phyloP scores from a whole-genome alignment of 495 filamentous ascomycete species.

The Annulohypoxylon moriforme region DNA sequence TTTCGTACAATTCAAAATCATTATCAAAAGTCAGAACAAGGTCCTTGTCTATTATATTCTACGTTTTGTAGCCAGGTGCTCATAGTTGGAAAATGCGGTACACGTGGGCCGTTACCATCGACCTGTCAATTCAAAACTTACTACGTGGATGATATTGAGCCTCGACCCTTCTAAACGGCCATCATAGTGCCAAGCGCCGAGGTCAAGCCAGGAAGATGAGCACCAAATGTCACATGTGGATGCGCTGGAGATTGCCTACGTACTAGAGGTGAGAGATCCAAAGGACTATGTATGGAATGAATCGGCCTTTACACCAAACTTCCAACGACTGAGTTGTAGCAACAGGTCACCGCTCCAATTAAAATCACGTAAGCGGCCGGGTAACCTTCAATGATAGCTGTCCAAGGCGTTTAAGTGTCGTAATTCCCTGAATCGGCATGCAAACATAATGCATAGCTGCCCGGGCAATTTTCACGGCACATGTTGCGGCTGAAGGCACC shows the following conservation, averaged over 20 bases:
- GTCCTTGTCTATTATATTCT: slow-evolving; percentile 16
- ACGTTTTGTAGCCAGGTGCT: not conserved
- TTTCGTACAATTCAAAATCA: slow-evolving; percentile 2
- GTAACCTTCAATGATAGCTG: slow-evolving; percentile 9
- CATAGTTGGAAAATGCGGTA: slow-evolving; percentile 4
- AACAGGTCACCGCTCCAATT: slow-evolving; percentile 20
- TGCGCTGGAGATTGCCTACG: slow-evolving; percentile 4
- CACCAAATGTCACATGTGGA: slow-evolving; percentile 7
- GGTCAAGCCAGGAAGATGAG: slow-evolving; percentile 16
- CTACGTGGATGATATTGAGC: slow-evolving; percentile 21
- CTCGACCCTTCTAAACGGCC: not conserved
- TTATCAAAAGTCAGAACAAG: not conserved
- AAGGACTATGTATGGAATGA: not conserved
- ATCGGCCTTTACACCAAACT: slow-evolving; percentile 12
- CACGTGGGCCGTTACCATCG: slow-evolving; percentile 33
- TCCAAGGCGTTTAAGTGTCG: slow-evolving; percentile 1
- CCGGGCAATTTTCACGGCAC: slow-evolving; percentile 11
- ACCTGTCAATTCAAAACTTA: slow-evolving; percentile 16
- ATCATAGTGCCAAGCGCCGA: slow-evolving; percentile 29
- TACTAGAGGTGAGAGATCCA: not conserved
- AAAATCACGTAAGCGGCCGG: not conserved
- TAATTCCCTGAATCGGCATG: slow-evolving; percentile 12
- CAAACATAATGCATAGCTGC: slow-evolving; percentile 16
- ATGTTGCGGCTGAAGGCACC: slow-evolving; percentile 27
- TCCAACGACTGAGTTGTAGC: slow-evolving; percentile 4